phyloP scores from a whole-genome alignment of 176 grass and related monocot species.

The Zea luxurians region DNA sequence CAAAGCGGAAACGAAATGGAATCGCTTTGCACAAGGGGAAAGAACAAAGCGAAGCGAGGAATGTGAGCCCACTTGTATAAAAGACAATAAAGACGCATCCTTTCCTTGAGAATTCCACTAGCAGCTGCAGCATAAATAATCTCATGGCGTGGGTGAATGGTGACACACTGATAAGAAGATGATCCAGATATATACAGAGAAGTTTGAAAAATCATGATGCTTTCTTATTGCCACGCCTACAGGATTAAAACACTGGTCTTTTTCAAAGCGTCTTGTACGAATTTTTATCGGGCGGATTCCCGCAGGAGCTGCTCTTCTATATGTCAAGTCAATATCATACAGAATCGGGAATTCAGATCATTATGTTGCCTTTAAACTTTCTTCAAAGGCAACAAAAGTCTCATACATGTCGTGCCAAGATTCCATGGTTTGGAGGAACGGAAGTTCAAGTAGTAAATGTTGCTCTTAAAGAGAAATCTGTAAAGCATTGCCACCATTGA shows the following conservation, averaged over 20 bases:
- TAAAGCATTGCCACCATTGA: neutral
- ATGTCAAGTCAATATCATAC: neutral
- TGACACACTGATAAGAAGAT: conserved; percentile 19
- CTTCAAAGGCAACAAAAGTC: neutral
- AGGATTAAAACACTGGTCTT: neutral
- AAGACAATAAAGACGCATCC: conserved; percentile 13
- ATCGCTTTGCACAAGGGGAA: conserved; percentile 44
- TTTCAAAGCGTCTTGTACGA: neutral
- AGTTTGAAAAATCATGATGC: neutral
- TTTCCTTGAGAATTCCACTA: conserved; percentile 34
- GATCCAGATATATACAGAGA: conserved; percentile 15
- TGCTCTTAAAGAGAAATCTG: neutral
- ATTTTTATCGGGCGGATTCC: neutral
- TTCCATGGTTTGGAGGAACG: neutral
- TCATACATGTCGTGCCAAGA: neutral
- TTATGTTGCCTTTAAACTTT: neutral
- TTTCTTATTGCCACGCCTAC: neutral
- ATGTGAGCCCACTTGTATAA: conserved; percentile 34
- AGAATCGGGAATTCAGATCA: neutral
- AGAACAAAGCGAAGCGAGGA: conserved; percentile 51
- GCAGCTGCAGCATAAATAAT: conserved; percentile 32
- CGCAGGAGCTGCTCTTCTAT: neutral
- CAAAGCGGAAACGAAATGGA: conserved; percentile 37
- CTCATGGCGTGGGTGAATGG: neutral
- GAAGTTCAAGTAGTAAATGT: neutral